Evolutionary conservation across 2,329 filamentous ascomycete genomes (phyloP), one percentile per base, ranked within the genome.

Genomic region (Emericellopsis cladophorae): DNA sequence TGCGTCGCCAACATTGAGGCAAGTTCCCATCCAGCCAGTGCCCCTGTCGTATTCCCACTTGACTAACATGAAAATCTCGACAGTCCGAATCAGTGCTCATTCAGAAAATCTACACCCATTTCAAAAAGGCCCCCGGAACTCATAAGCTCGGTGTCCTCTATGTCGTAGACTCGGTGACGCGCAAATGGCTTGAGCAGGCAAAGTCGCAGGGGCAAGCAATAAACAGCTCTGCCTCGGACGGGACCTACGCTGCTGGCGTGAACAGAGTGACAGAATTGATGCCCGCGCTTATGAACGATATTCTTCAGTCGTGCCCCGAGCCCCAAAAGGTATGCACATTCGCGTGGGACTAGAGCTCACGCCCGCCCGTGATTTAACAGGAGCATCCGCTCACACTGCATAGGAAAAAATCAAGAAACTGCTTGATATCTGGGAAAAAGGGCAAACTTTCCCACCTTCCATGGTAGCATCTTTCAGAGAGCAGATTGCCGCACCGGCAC

Each of bases 131-230:
- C 51, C 86, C 87, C 45, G 79, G 79, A 60, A 94, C 88, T 60
- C 90, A 98, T 76, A 98, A 98, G 68, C 76, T 98, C 64, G 92
- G 92, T 67, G 89, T 95, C 58, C 81, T 98, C 68, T 98, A 98
- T 81, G 89, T 96, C 68, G 86, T 98, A 89, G 92, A 98, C 75
- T 95, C 90, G 72, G 89, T 98, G 76, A 90, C 89, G 63, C 87
- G 92, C 66, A 90, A 93, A 70, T 98, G 92, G 90, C 80, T 95
- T 70, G 90, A 96, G 63, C 84, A 88, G 66, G 90, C 92, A 56
- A 92, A 89, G 66, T 76, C 81, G 56, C 76, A 84, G 51, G 85
- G 84, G 55, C 89, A 96, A 60, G 66, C 82, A 57, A 77, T 88
- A 63, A 84, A 84, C 66, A 80, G 76, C 62, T 74, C 79, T 62